Evolutionary conservation across 78 protist species (phyloP).

Genomic region (Corallochytrium limacisporum): DNA sequence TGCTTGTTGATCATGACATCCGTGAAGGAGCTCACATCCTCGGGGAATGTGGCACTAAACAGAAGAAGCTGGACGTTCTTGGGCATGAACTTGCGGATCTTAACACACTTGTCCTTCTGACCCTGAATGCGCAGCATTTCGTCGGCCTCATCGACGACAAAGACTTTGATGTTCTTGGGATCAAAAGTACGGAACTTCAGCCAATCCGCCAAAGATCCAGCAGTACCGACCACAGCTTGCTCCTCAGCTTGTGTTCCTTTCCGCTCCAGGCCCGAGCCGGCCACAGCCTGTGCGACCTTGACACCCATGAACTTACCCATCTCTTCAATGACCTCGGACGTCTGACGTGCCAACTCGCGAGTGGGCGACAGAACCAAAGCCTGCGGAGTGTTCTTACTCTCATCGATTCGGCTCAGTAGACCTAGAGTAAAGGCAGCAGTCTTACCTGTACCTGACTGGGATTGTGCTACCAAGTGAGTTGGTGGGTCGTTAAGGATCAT

Average conservation of each 20-base stretch:
- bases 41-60: slow-evolving; percentile 62
- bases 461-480: slow-evolving; percentile 61
- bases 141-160: slow-evolving; percentile 70
- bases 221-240: slow-evolving; percentile 79
- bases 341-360: slow-evolving; percentile 44
- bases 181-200: slow-evolving; percentile 4
- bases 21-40: slow-evolving; percentile 4
- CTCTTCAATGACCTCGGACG: neutral
- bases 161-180: slow-evolving; percentile 11
- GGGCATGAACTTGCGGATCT: slow-evolving; percentile 14
- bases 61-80: slow-evolving; percentile 17
- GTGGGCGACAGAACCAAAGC: slow-evolving; percentile 49
- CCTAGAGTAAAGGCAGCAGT: slow-evolving; percentile 75
- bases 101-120: neutral
- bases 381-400: neutral
- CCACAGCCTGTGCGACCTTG: neutral
- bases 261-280: neutral
- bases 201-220: slow-evolving; percentile 44
- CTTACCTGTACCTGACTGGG: slow-evolving; percentile 92
- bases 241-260: neutral
- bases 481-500: slow-evolving; percentile 31
- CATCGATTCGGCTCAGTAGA: slow-evolving; percentile 39
- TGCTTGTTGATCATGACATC: slow-evolving; percentile 40
- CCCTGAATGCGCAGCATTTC: slow-evolving; percentile 4
- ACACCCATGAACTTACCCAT: slow-evolving; percentile 21